A percentile compares a stretch with the other conserved stretches of the same genome.
Evolutionary conservation across 768 basidiomycete species (phyloP).

Genomic region (Collybia sordida): DNA sequence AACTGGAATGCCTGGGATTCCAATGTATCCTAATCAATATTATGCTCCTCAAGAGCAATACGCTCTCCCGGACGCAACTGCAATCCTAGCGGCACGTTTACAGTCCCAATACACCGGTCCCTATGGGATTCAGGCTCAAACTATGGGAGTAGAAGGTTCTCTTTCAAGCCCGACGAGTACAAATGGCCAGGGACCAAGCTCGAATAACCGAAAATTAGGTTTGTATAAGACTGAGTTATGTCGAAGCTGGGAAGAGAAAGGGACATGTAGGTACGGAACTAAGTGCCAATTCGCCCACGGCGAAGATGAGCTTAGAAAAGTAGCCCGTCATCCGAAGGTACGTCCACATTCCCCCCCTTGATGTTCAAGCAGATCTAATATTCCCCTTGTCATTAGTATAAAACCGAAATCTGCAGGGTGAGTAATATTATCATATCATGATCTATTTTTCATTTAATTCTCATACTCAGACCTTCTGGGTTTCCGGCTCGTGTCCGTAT

Average conservation of each 20-base stretch:
- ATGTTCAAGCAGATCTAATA: constrained; percentile 15
- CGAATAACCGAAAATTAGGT: constrained; percentile 88
- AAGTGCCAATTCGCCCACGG: constrained; percentile 96
- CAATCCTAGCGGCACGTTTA: constrained; percentile 60
- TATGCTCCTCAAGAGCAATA: constrained; percentile 64
- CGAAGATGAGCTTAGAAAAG: constrained; percentile 81
- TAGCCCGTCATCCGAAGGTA: constrained; percentile 89
- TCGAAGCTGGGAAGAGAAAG: constrained; percentile 92
- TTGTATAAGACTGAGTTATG: constrained; percentile 91
- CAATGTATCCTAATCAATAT: constrained; percentile 72
- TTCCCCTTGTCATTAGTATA: constrained; percentile 55
- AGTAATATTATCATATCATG: constrained; percentile 20
- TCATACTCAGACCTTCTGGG: constrained; percentile 78
- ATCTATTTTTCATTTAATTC: constrained; percentile 9
- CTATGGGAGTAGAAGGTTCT: constrained; percentile 26
- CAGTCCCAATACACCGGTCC: constrained; percentile 63
- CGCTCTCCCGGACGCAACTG: constrained; percentile 45
- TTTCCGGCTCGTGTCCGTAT: constrained; percentile 90
- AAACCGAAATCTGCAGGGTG: constrained; percentile 92
- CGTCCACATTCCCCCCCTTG: constrained; percentile 14
- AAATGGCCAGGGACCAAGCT: constrained; percentile 69
- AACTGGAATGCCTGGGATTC: constrained; percentile 47
- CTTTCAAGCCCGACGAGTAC: constrained; percentile 44
- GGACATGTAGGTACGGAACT: constrained; percentile 77
- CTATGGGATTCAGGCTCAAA: constrained; percentile 37